These are phyloP conservation scores for Coemansia sp. DNA, from an alignment of 192 early-diverging fungal genomes.

Conservation along the genomic window DNA sequence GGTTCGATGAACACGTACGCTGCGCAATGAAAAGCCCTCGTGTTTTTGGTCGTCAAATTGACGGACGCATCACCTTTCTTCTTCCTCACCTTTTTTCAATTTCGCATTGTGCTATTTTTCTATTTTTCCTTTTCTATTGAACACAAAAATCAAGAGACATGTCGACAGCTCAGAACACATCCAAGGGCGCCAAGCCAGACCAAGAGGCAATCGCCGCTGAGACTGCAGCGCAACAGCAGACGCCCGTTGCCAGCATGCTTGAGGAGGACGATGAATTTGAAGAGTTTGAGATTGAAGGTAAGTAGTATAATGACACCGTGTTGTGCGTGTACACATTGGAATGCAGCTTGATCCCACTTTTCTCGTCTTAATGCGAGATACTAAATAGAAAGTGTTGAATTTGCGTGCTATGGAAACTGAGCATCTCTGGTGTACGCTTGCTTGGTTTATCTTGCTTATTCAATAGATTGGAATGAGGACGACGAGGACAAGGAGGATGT, in stretches of 20 bases:
- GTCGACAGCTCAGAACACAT: constrained; percentile 23
- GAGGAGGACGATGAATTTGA: constrained; percentile 96
- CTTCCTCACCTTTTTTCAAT: not conserved
- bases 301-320: not conserved
- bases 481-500: constrained; percentile 71
- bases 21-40: not conserved
- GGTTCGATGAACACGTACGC: too few species aligned
- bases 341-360: not conserved
- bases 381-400: too few species aligned
- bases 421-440: not conserved
- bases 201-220: constrained; percentile 9
- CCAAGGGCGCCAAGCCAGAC: constrained; percentile 16
- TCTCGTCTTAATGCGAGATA: not conserved
- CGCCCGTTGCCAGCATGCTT: constrained; percentile 65
- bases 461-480: constrained; percentile 76
- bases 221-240: constrained; percentile 14
- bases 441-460: not conserved
- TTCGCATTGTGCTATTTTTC: not conserved
- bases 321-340: too few species aligned
- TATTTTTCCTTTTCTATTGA: not conserved
- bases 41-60: not conserved
- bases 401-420: not conserved
- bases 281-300: constrained; percentile 86
- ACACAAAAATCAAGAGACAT: constrained; percentile 8
- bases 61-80: not conserved